These are phyloP conservation scores for Mycena epipterygia DNA, from an alignment of 768 basidiomycete species.

Conservation along the genomic window DNA sequence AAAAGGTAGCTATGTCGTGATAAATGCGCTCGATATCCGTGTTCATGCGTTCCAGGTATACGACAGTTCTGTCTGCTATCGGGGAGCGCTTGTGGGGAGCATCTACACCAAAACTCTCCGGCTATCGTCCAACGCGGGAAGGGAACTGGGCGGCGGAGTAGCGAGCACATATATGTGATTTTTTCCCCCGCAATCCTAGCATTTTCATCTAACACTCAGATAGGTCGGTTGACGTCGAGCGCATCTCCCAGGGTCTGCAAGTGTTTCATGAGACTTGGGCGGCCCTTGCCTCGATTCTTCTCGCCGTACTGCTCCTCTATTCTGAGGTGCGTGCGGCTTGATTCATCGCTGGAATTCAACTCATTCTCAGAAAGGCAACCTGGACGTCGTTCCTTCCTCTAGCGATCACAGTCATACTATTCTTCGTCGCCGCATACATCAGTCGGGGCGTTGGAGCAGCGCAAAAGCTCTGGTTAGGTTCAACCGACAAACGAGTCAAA, in stretches of 20 bases:
- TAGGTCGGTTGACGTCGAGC: conserved; percentile 31
- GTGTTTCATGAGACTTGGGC: conserved; percentile 25
- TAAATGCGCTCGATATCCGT: background rate
- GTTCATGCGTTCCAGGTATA: background rate
- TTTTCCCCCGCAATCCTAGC: background rate
- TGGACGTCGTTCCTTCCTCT: conserved; percentile 28
- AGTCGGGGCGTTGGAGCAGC: conserved; percentile 19
- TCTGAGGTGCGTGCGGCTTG: background rate
- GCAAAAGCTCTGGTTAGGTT: conserved; percentile 14
- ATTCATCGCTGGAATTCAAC: background rate
- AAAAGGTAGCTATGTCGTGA: conserved; percentile 31
- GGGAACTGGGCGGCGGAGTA: conserved; percentile 24
- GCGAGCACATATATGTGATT: conserved; percentile 31
- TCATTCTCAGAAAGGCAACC: conserved; percentile 8
- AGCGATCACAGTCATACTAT: conserved; percentile 4
- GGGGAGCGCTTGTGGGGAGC: conserved; percentile 12
- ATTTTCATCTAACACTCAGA: background rate
- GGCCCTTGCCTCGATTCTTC: background rate
- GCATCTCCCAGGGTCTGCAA: conserved; percentile 21
- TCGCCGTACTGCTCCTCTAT: conserved; percentile 18
- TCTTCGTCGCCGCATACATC: conserved; percentile 2
- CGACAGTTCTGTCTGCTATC: conserved; percentile 15
- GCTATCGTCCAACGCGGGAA: conserved; percentile 4
- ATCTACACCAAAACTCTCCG: conserved; percentile 25
- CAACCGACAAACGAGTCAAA: conserved; percentile 32